Evolutionary conservation across 352 stramenopile genomes (phyloP).

Genomic region (Phytophthora hybrid): DNA sequence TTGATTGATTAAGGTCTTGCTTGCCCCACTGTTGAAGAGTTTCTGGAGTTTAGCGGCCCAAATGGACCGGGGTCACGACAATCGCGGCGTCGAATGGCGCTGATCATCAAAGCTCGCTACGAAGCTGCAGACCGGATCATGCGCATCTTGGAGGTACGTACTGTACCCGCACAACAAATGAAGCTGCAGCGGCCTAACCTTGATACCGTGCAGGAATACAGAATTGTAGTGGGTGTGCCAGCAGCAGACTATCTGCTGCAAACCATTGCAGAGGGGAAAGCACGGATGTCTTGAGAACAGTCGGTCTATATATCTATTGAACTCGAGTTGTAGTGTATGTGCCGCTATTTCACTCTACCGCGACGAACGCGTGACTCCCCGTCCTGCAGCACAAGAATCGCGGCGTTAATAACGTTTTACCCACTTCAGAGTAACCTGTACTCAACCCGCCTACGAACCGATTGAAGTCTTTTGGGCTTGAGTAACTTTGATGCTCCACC

Average conservation of each 20-base stretch:
- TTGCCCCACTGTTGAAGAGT: slow-evolving; percentile 24
- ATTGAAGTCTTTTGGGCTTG: slow-evolving; percentile 17
- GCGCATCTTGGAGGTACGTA: slow-evolving; percentile 81
- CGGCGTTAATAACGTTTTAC: not conserved
- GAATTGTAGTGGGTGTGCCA: slow-evolving; percentile 47
- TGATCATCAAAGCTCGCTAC: slow-evolving; percentile 65
- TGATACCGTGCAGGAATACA: slow-evolving; percentile 47
- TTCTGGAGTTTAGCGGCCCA: slow-evolving; percentile 30
- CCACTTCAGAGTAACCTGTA: not conserved
- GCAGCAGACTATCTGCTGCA: slow-evolving; percentile 49
- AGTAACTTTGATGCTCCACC: slow-evolving; percentile 10
- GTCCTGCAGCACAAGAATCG: not conserved
- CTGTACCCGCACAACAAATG: not conserved
- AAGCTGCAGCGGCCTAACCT: not conserved
- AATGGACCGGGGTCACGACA: slow-evolving; percentile 43
- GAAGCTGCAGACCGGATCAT: slow-evolving; percentile 79
- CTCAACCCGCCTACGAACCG: not conserved
- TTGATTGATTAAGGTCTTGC: no score
- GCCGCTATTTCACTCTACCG: not conserved
- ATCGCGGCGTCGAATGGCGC: slow-evolving; percentile 42
- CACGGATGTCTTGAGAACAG: slow-evolving; percentile 6
- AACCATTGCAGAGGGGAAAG: slow-evolving; percentile 43
- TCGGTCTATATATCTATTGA: not conserved
- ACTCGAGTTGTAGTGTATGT: not conserved
- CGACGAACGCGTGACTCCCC: not conserved